Conservation (phyloP, 192 early-diverging fungal species). For the Backusella parvicylindrica region DNA sequence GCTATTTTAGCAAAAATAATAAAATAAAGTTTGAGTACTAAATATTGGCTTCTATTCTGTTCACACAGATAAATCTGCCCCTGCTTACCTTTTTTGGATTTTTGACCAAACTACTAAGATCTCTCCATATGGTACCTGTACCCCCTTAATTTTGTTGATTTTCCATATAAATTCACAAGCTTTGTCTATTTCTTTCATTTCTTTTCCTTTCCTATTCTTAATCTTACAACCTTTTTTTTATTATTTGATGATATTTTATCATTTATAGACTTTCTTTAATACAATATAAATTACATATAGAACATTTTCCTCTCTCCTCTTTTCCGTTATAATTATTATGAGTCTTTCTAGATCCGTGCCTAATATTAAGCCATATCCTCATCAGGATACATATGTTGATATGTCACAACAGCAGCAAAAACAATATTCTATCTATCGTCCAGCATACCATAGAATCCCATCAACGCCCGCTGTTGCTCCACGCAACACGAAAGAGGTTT, state of each 20-base stretch:
- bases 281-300: neutral
- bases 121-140: neutral
- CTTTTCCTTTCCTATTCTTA: neutral
- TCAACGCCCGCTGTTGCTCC: conserved; percentile 11
- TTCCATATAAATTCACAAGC: neutral
- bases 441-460: conserved; percentile 6
- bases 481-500: neutral
- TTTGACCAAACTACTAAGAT: neutral
- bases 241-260: neutral
- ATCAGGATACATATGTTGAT: conserved; percentile 2
- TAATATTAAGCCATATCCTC: conserved; percentile 15
- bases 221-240: neutral
- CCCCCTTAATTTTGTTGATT: conserved; percentile 5
- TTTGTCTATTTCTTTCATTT: neutral
- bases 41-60: conserved; percentile 6
- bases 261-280: neutral
- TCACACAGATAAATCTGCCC: conserved; percentile 11
- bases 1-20: conserved; percentile 3
- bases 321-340: neutral
- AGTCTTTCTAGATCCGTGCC: conserved; percentile 17
- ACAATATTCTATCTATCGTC: conserved; percentile 7
- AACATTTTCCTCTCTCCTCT: neutral
- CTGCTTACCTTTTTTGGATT: neutral
- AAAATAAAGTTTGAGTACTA: conserved; percentile 7
- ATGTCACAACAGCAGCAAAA: neutral